Base-by-base conservation (phyloP, 352 stramenopile species). In the Lagenidium giganteum region DNA sequence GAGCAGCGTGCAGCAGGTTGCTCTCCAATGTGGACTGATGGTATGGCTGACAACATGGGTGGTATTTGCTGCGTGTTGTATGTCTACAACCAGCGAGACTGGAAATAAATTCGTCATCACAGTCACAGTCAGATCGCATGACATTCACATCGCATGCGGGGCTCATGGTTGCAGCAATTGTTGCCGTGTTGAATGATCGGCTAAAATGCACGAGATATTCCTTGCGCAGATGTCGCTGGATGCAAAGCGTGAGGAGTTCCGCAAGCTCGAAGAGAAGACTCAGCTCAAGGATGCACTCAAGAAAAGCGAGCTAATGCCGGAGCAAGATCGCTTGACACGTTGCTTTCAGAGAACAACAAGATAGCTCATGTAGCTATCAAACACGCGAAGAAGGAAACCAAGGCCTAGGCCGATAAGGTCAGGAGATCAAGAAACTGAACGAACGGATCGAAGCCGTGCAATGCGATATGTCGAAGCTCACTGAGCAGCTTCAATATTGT, bases 121-220 rank as follows among this genome's bases (percentile, higher is more conserved):
- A 84, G 40, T 78, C 63, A 5, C 77, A 71, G 14, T 67, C n/a
- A n/a, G n/a, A n/a, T n/a, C n/a, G n/a, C n/a, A n/a, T n/a, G n/a
- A n/a, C n/a, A n/a, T n/a, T n/a, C 74, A 43, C 87, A 70, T 5
- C 64, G 79, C 29, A n/a, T n/a, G n/a, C n/a, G n/a, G 73, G 73
- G 1, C 65, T 89, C 12, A 67, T 87, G 2, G 64, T 76, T 4
- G 73, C 77, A 13, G 79, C 79, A 2, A 87, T 75, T 0, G 67
- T 70, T 3, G 74, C 71, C 14, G 85, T 90, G 47, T 77, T 71
- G 17, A 82, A 64, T 23, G 77, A 93, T 30, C 64, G 86, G 14
- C 71, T 87, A 97, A 97, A 65, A 97, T 97, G 64, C 72, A 84
- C 9, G 90, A 97, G 48, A 97, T 97, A 87, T 97, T 97, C 44